Percentiles rank a stretch among this genome's conserved stretches.
Conservation (phyloP, 106 monocot genomes). For the Dioscorea dumetorum region DNA sequence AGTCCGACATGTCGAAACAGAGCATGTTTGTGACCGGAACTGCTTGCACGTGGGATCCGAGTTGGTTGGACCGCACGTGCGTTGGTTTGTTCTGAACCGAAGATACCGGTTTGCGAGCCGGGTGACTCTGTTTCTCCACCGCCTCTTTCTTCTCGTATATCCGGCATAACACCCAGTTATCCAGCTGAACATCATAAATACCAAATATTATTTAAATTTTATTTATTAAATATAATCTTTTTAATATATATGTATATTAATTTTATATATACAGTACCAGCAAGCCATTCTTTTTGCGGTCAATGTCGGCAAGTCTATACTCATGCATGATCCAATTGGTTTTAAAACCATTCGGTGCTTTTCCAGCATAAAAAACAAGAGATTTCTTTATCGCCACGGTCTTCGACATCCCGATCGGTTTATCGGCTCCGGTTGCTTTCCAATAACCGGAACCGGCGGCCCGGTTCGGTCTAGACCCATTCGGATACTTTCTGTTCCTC, state of each 20-base stretch:
- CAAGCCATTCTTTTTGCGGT: slow-evolving; percentile 53
- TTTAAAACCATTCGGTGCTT: slow-evolving; percentile 75
- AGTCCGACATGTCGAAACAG: slow-evolving; percentile 33
- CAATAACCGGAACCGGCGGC: slow-evolving; percentile 76
- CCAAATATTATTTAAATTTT: too few relatives aligned
- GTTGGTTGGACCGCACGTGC: neutral
- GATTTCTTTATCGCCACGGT: slow-evolving; percentile 86
- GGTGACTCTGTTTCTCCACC: slow-evolving; percentile 13
- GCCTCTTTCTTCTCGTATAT: slow-evolving; percentile 77
- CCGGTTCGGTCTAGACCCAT: slow-evolving; percentile 78
- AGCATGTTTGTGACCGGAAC: slow-evolving; percentile 16
- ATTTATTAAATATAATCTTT: too few relatives aligned
- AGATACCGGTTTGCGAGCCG: neutral
- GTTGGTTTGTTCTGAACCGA: neutral
- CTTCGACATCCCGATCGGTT: slow-evolving; percentile 53
- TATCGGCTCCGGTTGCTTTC: slow-evolving; percentile 94
- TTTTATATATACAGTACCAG: slow-evolving; percentile 26
- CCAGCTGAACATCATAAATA: slow-evolving; percentile 50
- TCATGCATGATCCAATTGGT: slow-evolving; percentile 98
- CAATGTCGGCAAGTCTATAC: slow-evolving; percentile 77
- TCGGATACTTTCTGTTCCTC: slow-evolving; percentile 76
- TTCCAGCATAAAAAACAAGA: slow-evolving; percentile 80
- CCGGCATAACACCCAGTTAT: slow-evolving; percentile 85
- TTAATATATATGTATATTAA: too few relatives aligned
- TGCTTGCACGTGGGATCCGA: neutral